Base-by-base conservation (phyloP, 2,329 filamentous ascomycete species). In the Botrytis pseudocinerea region DNA sequence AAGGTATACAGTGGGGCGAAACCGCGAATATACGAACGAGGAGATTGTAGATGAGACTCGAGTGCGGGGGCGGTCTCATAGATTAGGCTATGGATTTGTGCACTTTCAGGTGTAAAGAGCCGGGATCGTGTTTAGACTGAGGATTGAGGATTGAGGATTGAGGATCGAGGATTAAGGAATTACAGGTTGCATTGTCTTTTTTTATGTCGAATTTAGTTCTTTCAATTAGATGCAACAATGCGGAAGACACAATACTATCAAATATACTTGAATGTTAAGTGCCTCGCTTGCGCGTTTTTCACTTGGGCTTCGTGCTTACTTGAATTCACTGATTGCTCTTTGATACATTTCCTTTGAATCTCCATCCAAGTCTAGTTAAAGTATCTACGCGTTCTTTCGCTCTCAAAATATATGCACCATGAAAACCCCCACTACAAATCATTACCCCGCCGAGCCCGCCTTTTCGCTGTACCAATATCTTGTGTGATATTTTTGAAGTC, bases 31-130 rank as follows among this genome's bases (percentile, higher is more conserved):
- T 16, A 68, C 28, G 38, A 57, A 42, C 38, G 28, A 68, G 65
- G 48, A 6, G 35, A 20, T 32, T 42, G 65, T 68, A 68, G 65
- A 57, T 57, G 48, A 68, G 65, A 69, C 6, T 69, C 16, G 35
- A 35, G 40, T 32, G n/a, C 9, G 48, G 40, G 4, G 25, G 46
- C 14, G 25, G 64, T 42, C 57, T 38, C 16, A 40, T 68, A 32
- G 65, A 42, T 57, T 32, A 42, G 38, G 48, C 10, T 22, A 32
- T 48, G 18, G 9, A 54, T 57, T 57, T 57, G 22, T 42, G 35
- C 48, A 42, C 38, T 44, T 32, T 22, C 16, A 42, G 64, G 35
- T 69, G 48, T 68, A 42, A 25, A 57, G 48, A 57, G 18, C 32
- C 40, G 25, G 35, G 38, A 44, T 57, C 10, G 25, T 69, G 16